phyloP scores from a whole-genome alignment of 1,284 basidiomycete genomes.

The Sutorius eximius region DNA sequence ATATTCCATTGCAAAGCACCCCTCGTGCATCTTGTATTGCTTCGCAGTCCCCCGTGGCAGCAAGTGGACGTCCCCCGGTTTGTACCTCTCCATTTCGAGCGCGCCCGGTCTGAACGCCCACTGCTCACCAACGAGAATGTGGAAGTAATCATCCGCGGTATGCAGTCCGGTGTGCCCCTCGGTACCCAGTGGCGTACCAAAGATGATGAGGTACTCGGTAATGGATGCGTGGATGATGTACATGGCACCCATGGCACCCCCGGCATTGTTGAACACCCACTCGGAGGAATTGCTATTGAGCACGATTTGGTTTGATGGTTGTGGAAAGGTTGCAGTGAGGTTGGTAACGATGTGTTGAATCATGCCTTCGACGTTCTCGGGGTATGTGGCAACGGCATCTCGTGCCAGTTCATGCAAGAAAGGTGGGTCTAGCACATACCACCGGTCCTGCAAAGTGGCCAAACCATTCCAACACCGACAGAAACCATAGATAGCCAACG shows the following conservation, averaged over 20 bases:
- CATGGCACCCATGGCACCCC: constrained; percentile 98
- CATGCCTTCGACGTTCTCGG: constrained; percentile 65
- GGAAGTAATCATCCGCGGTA: constrained; percentile 97
- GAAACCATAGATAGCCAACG: constrained; percentile 2
- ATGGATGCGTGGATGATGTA: constrained; percentile 94
- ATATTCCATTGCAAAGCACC: constrained; percentile 94
- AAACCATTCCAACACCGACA: not conserved
- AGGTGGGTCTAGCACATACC: constrained; percentile 73
- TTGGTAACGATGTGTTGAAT: constrained; percentile 76
- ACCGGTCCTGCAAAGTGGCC: constrained; percentile 42
- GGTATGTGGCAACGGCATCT: constrained; percentile 64
- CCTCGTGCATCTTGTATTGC: constrained; percentile 97
- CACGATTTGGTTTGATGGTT: constrained; percentile 42
- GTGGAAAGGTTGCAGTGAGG: constrained; percentile 68
- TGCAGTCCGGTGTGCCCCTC: constrained; percentile 95
- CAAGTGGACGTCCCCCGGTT: constrained; percentile 82
- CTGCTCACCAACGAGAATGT: constrained; percentile 91
- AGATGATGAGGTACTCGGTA: constrained; percentile 93
- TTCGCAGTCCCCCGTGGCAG: constrained; percentile 82
- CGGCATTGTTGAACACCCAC: constrained; percentile 98
- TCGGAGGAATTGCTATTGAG: constrained; percentile 71
- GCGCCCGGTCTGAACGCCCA: constrained; percentile 86
- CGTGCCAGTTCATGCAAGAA: constrained; percentile 67
- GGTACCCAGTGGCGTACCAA: constrained; percentile 94
- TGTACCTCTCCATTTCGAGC: constrained; percentile 83